phyloP scores from a whole-genome alignment of 192 early-diverging fungal genomes.

The Coemansia sp. region DNA sequence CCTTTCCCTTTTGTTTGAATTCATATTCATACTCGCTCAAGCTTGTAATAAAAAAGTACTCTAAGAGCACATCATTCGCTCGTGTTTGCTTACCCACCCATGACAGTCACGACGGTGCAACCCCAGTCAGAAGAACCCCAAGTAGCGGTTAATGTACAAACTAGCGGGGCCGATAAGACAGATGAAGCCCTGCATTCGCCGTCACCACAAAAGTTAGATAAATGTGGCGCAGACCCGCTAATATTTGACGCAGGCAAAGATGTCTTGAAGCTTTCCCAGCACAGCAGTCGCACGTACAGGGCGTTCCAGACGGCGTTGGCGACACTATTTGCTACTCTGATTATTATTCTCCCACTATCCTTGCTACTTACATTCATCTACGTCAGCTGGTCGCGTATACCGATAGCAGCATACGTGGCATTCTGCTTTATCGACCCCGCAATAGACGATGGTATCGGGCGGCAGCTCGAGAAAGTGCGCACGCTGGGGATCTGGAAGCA shows the following conservation, averaged over 20 bases:
- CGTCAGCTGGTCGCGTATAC: slow-evolving; percentile 31
- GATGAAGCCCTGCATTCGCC: not conserved
- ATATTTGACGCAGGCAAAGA: slow-evolving; percentile 46
- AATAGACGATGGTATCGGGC: slow-evolving; percentile 52
- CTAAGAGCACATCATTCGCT: not conserved
- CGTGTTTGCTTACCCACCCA: not conserved
- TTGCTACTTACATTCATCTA: slow-evolving; percentile 23
- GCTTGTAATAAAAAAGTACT: not conserved
- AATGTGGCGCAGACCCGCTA: slow-evolving; percentile 18
- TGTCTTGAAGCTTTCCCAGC: slow-evolving; percentile 30
- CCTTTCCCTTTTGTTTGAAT: not conserved
- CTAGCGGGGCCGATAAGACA: not conserved
- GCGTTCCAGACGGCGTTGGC: slow-evolving; percentile 25
- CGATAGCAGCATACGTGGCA: slow-evolving; percentile 33
- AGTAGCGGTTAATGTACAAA: not conserved
- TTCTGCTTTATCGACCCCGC: slow-evolving; percentile 51
- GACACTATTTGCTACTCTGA: slow-evolving; percentile 34
- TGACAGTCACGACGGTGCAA: not conserved
- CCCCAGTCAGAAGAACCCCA: not conserved
- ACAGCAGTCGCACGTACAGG: slow-evolving; percentile 20
- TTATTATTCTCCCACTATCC: slow-evolving; percentile 33
- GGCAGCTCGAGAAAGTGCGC: slow-evolving; percentile 60
- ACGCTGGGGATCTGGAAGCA: slow-evolving; percentile 68
- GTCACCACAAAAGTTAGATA: not conserved
- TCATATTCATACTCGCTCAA: not conserved